phyloP scores from a whole-genome alignment of 2,329 filamentous ascomycete genomes.

The Fusarium beomiforme region DNA sequence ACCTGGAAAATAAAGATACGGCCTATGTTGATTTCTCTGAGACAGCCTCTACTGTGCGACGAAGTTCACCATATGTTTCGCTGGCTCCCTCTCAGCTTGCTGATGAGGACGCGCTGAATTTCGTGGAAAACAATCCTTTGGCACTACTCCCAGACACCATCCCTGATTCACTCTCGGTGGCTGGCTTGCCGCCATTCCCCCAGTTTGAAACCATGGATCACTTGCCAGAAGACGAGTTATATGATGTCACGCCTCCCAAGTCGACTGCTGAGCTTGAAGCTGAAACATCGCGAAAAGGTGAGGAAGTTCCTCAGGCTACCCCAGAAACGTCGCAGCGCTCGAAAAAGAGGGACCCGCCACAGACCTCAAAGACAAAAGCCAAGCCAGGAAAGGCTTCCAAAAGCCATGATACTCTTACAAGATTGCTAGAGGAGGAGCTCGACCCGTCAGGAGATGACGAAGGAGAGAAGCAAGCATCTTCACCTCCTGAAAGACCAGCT shows the following conservation, averaged over 20 bases:
- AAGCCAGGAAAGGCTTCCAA: neutral
- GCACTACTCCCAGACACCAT: neutral
- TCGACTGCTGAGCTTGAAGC: neutral
- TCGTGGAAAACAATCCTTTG: conserved; percentile 17
- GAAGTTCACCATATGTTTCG: conserved; percentile 45
- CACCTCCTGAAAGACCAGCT: neutral
- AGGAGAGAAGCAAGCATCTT: neutral
- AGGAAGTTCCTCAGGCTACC: neutral
- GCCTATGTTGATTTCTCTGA: conserved; percentile 47
- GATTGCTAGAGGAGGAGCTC: neutral
- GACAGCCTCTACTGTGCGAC: conserved; percentile 47
- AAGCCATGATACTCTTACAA: neutral
- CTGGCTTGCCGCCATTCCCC: neutral
- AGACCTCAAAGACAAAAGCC: neutral
- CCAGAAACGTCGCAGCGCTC: neutral
- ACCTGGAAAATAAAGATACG: neutral
- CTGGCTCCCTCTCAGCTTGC: neutral
- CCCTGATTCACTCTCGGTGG: neutral
- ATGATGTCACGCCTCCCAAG: conserved; percentile 41
- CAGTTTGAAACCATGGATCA: conserved; percentile 19
- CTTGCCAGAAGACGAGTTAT: conserved; percentile 43
- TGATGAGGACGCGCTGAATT: conserved; percentile 28
- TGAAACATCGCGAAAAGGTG: neutral
- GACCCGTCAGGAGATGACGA: neutral
- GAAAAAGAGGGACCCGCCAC: neutral